These are phyloP conservation scores for Leucocoprinus birnbaumii DNA, from an alignment of 768 basidiomycete genomes.

Conservation along the genomic window DNA sequence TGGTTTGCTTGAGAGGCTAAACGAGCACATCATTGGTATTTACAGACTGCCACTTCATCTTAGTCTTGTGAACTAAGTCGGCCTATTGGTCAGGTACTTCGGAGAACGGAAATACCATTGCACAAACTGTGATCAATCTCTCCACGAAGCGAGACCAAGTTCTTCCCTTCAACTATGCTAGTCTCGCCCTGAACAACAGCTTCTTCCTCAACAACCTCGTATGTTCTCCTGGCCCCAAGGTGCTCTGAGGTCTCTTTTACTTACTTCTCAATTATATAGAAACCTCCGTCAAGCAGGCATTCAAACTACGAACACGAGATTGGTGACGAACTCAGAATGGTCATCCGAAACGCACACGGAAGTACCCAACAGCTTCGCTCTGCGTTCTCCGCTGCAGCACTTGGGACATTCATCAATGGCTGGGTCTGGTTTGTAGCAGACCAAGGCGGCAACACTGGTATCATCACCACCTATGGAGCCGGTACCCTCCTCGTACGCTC, in stretches of 20 bases:
- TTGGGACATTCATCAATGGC: constrained; percentile 77
- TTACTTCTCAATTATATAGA: constrained; percentile 26
- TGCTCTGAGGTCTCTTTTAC: not conserved
- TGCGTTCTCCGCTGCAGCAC: constrained; percentile 68
- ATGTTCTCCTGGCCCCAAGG: constrained; percentile 31
- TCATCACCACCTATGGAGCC: constrained; percentile 85
- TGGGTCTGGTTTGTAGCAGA: constrained; percentile 90
- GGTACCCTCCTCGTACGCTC: constrained; percentile 84
- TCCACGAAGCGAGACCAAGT: constrained; percentile 55
- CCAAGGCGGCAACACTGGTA: constrained; percentile 51
- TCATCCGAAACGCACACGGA: constrained; percentile 54
- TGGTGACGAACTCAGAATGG: constrained; percentile 21
- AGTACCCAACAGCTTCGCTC: constrained; percentile 69
- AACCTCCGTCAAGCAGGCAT: constrained; percentile 34
- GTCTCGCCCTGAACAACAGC: constrained; percentile 89
- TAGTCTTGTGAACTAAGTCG: not conserved
- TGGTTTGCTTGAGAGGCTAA: constrained; percentile 75
- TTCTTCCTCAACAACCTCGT: constrained; percentile 92
- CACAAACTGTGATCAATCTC: constrained; percentile 70
- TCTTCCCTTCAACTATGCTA: constrained; percentile 87
- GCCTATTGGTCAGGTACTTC: constrained; percentile 45
- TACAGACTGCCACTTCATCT: constrained; percentile 3
- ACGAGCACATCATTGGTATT: constrained; percentile 71
- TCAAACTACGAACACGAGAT: constrained; percentile 37
- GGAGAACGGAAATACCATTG: constrained; percentile 54